Conservation (phyloP, 495 filamentous ascomycete genomes). For the Hypoxylon crocopeplum region DNA sequence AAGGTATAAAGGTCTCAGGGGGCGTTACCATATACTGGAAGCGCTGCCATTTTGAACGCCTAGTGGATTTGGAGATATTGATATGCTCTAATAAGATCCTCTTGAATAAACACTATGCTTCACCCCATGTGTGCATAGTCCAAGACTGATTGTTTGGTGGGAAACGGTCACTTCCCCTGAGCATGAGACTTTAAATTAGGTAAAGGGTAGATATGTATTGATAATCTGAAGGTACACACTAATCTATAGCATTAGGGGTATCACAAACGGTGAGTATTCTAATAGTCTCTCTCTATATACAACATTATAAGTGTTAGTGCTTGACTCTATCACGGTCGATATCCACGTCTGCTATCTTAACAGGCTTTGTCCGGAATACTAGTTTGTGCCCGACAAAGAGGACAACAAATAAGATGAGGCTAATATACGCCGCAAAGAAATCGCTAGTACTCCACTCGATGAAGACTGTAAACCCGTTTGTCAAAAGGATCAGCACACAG, state of each 20-base stretch:
- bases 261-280: slow-evolving; percentile 3
- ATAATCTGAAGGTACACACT: too few relatives aligned
- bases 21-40: too few relatives aligned
- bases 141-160: too few relatives aligned
- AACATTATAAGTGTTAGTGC: slow-evolving; percentile 5
- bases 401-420: slow-evolving; percentile 65
- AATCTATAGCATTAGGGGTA: slow-evolving; percentile 21
- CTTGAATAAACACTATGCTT: too few relatives aligned
- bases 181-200: too few relatives aligned
- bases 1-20: too few relatives aligned
- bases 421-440: slow-evolving; percentile 69
- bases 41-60: too few relatives aligned
- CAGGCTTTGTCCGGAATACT: slow-evolving; percentile 35
- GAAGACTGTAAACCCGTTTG: slow-evolving; percentile 74
- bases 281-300: slow-evolving; percentile 5
- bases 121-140: too few relatives aligned
- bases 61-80: too few relatives aligned
- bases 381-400: slow-evolving; percentile 67
- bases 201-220: not conserved
- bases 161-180: too few relatives aligned
- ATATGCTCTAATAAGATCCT: too few relatives aligned
- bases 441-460: slow-evolving; percentile 63
- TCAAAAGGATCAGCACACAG: slow-evolving; percentile 68
- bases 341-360: slow-evolving; percentile 39
- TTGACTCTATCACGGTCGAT: slow-evolving; percentile 37